A percentile compares a stretch with the other conserved stretches of the same genome.
Conservation (phyloP, 2,329 filamentous ascomycete genomes). For the Leptoxyphium fumago region DNA sequence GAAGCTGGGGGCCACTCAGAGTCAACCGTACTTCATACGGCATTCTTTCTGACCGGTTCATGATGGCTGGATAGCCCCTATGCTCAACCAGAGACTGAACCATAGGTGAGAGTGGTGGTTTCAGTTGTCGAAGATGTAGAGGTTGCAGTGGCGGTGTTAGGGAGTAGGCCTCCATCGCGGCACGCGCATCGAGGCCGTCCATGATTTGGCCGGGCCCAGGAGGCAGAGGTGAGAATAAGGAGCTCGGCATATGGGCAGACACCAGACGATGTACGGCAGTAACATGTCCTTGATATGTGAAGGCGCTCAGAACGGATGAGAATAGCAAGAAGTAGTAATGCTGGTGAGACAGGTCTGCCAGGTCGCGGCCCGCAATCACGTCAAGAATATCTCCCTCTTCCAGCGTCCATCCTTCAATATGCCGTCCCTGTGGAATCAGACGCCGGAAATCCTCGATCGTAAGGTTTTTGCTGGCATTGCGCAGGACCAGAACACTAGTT, state of each 20-base stretch:
- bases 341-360: conserved; percentile 45
- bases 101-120: conserved; percentile 19
- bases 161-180: conserved; percentile 32
- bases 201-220: conserved; percentile 28
- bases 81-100: conserved; percentile 22
- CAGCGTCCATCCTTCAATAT: conserved; percentile 51
- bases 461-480: conserved; percentile 44
- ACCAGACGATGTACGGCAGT: conserved; percentile 36
- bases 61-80: conserved; percentile 17
- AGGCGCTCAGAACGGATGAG: conserved; percentile 41
- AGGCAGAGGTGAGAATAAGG: conserved; percentile 28
- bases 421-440: conserved; percentile 44
- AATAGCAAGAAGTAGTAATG: conserved; percentile 60
- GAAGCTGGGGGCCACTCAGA: conserved; percentile 19
- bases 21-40: conserved; percentile 20
- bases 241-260: conserved; percentile 26
- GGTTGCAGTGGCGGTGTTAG: conserved; percentile 31
- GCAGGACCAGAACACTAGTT: conserved; percentile 39
- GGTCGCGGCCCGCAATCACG: conserved; percentile 51
- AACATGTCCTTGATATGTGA: conserved; percentile 44
- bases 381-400: conserved; percentile 36
- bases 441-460: conserved; percentile 57
- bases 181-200: conserved; percentile 32
- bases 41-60: conserved; percentile 13
- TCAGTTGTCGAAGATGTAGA: conserved; percentile 21